Conservation (phyloP, 2,329 filamentous ascomycete species). For the Sarocladium strictum region DNA sequence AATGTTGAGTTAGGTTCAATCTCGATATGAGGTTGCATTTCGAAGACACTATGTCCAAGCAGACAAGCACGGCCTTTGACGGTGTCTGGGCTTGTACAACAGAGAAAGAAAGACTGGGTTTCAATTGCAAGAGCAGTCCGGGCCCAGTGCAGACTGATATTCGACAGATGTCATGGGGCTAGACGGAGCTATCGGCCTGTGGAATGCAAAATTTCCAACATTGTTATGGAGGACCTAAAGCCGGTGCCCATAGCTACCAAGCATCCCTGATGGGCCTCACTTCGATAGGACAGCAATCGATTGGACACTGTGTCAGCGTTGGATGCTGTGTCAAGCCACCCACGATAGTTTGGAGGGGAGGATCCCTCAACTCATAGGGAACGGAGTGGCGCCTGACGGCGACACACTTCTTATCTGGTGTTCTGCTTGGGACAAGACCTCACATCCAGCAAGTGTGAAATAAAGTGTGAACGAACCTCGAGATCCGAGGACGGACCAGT, state of each 20-base stretch:
- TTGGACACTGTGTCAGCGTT: background rate
- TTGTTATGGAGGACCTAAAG: background rate
- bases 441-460: no score
- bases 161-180: no score
- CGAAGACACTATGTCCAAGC: no score
- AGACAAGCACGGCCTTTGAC: no score
- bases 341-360: background rate
- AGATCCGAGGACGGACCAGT: no score
- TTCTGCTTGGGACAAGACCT: background rate
- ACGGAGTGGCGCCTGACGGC: background rate
- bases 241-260: background rate
- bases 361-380: background rate
- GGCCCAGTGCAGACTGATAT: no score
- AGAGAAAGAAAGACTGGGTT: no score
- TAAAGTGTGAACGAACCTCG: no score
- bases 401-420: background rate
- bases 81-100: no score
- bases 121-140: no score
- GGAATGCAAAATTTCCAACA: background rate
- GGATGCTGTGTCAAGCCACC: background rate
- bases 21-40: no score
- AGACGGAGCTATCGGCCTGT: background rate
- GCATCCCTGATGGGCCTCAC: background rate
- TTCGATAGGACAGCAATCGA: background rate
- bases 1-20: no score